Base-by-base conservation (phyloP, 2,329 filamentous ascomycete genomes). In the Alternaria sp. region DNA sequence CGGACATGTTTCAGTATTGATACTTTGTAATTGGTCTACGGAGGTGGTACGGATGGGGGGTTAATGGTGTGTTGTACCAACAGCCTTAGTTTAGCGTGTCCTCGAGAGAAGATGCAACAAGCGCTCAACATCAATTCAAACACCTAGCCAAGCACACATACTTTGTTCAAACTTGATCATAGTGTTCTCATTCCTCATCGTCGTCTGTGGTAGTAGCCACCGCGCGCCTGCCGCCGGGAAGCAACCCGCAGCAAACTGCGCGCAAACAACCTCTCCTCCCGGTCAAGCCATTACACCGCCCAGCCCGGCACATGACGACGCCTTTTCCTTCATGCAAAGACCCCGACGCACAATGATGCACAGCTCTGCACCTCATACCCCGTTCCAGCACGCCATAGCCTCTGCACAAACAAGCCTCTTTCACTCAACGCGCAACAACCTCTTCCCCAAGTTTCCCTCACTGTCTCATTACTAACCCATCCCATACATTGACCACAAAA, bases 1-100 rank as follows among this genome's bases (percentile, higher is more conserved):
- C 55, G 53, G 68, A 69, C 18, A 60, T 67, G 62, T 66, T 70
- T 70, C 67, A 70, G 69, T 69, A 65, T 68, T 60, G 57, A 67
- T 67, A 72, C 62, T 49, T 55, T 71, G 56, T 67, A 69, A 65
- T 66, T 47, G 67, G 64, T 56, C 28, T 59, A 63, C 49, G 56
- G 66, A 64, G 33, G 57, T 51, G 61, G 28, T 37, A 60, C 58
- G 30, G 18, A 25, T 23, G 25, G 33, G 37, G 30, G 44, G 58
- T 58, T 43, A 43, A 65, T 64, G 60, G 58, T 66, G 60, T 61
- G 61, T 64, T 54, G 55, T 57, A 62, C 43, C 33, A 60, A 49
- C 26, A 26, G 55, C 58, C 51, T 62, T 50, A 58, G 14, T 49
- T 60, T 61, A 46, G 44, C 55, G 33, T 46, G 46, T 62, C 53